These are phyloP conservation scores for Fusarium xyrophilum DNA, from an alignment of 2,329 filamentous ascomycete genomes.

Conservation along the genomic window DNA sequence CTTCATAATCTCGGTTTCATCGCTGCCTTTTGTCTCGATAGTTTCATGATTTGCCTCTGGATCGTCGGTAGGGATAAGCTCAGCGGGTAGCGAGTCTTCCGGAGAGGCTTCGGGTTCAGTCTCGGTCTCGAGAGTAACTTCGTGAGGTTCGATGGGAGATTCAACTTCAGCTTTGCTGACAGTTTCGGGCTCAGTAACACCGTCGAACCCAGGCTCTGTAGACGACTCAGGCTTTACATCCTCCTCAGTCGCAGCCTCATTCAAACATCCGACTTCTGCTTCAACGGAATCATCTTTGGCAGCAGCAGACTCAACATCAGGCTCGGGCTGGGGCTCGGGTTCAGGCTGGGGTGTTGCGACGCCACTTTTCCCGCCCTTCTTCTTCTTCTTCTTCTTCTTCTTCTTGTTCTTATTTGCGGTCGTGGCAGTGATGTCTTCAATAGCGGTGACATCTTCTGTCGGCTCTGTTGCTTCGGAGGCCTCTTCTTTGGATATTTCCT, in stretches of 20 bases:
- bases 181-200: neutral
- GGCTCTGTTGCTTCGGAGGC: neutral
- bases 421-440: neutral
- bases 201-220: neutral
- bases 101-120: neutral
- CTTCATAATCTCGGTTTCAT: neutral
- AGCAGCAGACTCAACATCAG: neutral
- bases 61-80: neutral
- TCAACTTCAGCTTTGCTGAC: neutral
- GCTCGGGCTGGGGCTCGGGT: neutral
- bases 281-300: neutral
- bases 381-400: conserved; percentile 26
- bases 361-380: conserved; percentile 6
- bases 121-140: neutral
- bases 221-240: neutral
- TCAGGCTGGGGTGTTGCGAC: neutral
- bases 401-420: conserved; percentile 14
- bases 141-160: neutral
- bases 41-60: neutral
- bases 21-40: neutral
- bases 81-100: conserved; percentile 1
- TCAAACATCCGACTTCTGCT: neutral
- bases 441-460: conserved; percentile 6
- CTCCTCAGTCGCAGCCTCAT: neutral
- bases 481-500: conserved; percentile 3